Conservation (phyloP, 2,329 filamentous ascomycete species). For the Aspergillus unguis region DNA sequence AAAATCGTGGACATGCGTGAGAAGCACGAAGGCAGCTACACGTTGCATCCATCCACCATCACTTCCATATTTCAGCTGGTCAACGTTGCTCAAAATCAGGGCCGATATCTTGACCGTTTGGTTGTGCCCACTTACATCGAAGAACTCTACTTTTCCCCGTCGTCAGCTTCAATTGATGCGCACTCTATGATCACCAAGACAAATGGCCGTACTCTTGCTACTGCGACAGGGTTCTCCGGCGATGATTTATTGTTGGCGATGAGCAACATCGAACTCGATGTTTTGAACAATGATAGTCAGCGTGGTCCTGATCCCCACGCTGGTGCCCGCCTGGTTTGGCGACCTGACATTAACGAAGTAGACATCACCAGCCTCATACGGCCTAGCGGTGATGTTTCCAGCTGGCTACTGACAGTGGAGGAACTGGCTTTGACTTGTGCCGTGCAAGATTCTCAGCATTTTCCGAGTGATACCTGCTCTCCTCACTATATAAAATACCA, state of each 20-base stretch:
- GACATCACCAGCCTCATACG: background rate
- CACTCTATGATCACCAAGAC: background rate
- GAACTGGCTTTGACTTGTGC: slow-evolving; percentile 1
- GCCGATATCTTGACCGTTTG: slow-evolving; percentile 12
- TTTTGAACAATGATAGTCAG: background rate
- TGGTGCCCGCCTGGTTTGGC: background rate
- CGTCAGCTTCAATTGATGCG: background rate
- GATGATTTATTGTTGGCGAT: background rate
- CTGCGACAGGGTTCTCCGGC: background rate
- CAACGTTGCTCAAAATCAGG: slow-evolving; percentile 20
- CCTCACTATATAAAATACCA: background rate
- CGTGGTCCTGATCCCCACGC: slow-evolving; percentile 1
- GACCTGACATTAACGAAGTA: slow-evolving; percentile 1
- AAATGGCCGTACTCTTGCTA: background rate
- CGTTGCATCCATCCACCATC: slow-evolving; percentile 22
- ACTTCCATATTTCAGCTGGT: slow-evolving; percentile 23
- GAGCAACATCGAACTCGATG: background rate
- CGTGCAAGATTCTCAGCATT: background rate
- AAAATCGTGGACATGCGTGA: slow-evolving; percentile 1
- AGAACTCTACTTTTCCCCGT: slow-evolving; percentile 14
- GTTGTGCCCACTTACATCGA: slow-evolving; percentile 22
- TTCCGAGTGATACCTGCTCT: background rate
- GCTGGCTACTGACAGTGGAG: background rate
- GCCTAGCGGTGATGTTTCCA: background rate
- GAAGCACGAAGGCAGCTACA: slow-evolving; percentile 13